phyloP scores from a whole-genome alignment of 495 filamentous ascomycete species.

The Polyplosphaeria fusca region DNA sequence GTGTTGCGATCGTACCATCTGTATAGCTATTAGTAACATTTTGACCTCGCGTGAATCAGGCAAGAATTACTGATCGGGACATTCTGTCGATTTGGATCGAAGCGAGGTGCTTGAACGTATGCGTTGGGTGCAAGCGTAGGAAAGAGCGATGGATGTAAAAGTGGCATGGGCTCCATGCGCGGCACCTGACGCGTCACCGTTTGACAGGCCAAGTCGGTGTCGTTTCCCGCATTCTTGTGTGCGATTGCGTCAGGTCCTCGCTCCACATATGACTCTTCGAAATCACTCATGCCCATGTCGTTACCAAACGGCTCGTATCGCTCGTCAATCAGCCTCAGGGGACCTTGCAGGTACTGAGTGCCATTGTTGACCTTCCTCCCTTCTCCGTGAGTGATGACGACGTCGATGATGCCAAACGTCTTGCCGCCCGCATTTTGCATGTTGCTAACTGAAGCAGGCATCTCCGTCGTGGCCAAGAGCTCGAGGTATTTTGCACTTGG shows the following conservation, averaged over 20 bases:
- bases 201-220: too few species aligned
- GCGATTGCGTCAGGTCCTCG: background rate
- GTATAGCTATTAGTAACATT: too few species aligned
- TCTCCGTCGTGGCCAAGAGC: conserved; percentile 36
- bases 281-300: background rate
- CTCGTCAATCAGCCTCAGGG: conserved; percentile 32
- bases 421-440: conserved; percentile 34
- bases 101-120: too few species aligned
- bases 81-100: too few species aligned
- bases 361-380: conserved; percentile 38
- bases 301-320: conserved; percentile 2
- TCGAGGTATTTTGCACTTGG: conserved; percentile 43
- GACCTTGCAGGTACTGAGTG: conserved; percentile 31
- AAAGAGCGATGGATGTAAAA: background rate
- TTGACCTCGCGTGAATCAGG: too few species aligned
- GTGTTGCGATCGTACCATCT: too few species aligned
- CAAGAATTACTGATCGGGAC: too few species aligned
- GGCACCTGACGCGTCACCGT: background rate
- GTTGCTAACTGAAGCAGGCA: conserved; percentile 35
- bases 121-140: too few species aligned
- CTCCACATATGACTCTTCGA: background rate
- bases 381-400: conserved; percentile 41
- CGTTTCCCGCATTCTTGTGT: too few species aligned
- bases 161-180: background rate
- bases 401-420: conserved; percentile 45